A percentile compares a stretch with the other conserved stretches of the same genome.
These are phyloP conservation scores for Penicillium cataractarum DNA, from an alignment of 495 filamentous ascomycete genomes.

Conservation along the genomic window DNA sequence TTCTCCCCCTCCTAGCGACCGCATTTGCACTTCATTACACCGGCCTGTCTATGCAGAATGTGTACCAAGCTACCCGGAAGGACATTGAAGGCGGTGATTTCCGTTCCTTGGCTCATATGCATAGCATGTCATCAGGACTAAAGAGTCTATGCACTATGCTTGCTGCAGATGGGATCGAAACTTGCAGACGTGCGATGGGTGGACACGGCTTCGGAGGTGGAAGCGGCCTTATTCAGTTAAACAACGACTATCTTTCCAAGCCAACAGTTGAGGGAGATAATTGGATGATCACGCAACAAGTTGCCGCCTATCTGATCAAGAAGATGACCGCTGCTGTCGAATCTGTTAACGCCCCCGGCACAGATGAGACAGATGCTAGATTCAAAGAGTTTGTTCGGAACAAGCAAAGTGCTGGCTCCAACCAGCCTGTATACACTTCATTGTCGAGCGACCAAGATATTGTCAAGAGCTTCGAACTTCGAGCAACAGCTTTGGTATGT, in stretches of 20 bases:
- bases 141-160: conserved; percentile 55
- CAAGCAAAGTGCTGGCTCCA: background rate
- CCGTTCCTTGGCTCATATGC: conserved; percentile 46
- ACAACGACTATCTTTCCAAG: conserved; percentile 53
- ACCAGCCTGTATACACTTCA: conserved; percentile 10
- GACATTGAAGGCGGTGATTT: conserved; percentile 49
- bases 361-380: conserved; percentile 27
- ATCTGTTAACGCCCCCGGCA: conserved; percentile 12
- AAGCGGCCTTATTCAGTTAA: conserved; percentile 50
- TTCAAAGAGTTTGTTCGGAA: conserved; percentile 29
- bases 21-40: conserved; percentile 55
- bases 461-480: conserved; percentile 44
- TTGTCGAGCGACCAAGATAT: conserved; percentile 39
- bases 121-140: conserved; percentile 51
- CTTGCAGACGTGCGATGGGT: conserved; percentile 50
- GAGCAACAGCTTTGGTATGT: conserved; percentile 42
- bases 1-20: conserved; percentile 52
- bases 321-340: conserved; percentile 44
- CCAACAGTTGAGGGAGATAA: conserved; percentile 58
- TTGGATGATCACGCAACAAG: conserved; percentile 58
- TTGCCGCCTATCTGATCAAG: conserved; percentile 52
- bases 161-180: conserved; percentile 54
- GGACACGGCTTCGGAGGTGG: conserved; percentile 55
- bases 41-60: conserved; percentile 43
- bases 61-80: conserved; percentile 41